These are phyloP conservation scores for Porphyrellus cyaneotinctus DNA, from an alignment of 768 basidiomycete genomes.

Conservation along the genomic window DNA sequence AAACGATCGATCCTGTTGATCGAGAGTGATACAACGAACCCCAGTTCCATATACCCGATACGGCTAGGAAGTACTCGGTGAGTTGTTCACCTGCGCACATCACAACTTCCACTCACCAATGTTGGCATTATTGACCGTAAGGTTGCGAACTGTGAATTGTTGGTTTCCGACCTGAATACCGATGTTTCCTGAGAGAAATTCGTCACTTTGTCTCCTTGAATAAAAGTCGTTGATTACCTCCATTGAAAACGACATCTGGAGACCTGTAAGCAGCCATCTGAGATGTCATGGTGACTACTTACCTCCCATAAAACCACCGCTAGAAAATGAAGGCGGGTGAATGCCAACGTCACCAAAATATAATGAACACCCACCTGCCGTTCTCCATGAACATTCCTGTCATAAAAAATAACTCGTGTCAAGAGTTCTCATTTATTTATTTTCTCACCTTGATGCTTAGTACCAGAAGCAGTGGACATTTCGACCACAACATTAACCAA, in stretches of 20 bases:
- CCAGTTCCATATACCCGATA: conserved; percentile 40
- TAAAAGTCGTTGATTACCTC: conserved; percentile 21
- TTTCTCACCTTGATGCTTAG: conserved; percentile 60
- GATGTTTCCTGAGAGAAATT: conserved; percentile 32
- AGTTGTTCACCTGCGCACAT: not conserved
- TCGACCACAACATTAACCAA: conserved; percentile 67
- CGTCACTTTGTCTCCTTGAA: not conserved
- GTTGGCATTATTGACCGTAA: conserved; percentile 47
- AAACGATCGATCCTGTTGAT: not conserved
- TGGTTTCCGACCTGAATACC: conserved; percentile 77
- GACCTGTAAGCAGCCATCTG: not conserved
- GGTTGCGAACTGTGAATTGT: conserved; percentile 69
- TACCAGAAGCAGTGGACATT: conserved; percentile 62
- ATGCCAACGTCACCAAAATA: too few species aligned
- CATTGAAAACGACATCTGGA: conserved; percentile 41
- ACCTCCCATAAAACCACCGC: conserved; percentile 56
- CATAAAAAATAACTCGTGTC: not conserved
- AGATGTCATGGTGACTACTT: conserved; percentile 6
- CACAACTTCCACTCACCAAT: conserved; percentile 25
- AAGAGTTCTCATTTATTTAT: not conserved
- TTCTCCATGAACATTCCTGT: conserved; percentile 71
- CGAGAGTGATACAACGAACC: conserved; percentile 22
- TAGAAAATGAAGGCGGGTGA: not conserved
- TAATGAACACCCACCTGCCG: conserved; percentile 39
- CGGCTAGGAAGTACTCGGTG: conserved; percentile 14